Evolutionary conservation across 345 rosid species (phyloP), one percentile per base, ranked within the genome.

Genomic region (Arabis alpina): DNA sequence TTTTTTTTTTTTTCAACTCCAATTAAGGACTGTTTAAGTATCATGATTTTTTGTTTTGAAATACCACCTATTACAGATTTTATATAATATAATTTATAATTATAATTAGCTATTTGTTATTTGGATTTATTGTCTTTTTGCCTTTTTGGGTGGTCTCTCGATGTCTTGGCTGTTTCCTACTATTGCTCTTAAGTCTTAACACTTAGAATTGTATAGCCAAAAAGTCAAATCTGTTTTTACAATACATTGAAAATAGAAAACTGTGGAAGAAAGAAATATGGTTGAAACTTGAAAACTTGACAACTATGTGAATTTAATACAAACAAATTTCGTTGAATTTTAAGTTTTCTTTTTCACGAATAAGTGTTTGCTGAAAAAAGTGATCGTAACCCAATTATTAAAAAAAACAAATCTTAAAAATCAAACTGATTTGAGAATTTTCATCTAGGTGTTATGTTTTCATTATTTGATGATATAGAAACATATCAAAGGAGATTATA

Each of bases 241-340:
- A 16, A 44, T 16, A 25, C 70, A 37, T 47, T 10, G 55, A 76
- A 69, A 76, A 28, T 69, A 50, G 54, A 55, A 19, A 64, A 63
- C 6, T 49, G 25, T 15, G 41, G n/a, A 63, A 47, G 25, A 55
- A 47, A 76, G 53, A 75, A 55, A 62, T 54, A 47, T 68, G 64
- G 61, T 68, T 76, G 74, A 76, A 76, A 69, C 70, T 75, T 69
- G 74, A 12, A 62, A 62, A 61, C 60, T 45, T 76, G 70, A 68
- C 70, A 68, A 69, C 74, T 10, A 63, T 69, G 64, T 52, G 51
- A 36, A 68, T 75, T 75, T 61, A 68, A 45, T 67, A 45, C 39
- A 3, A 3, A 1, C 3, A 27, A 14, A 32, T 60, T 54, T 74
- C 15, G 30, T 68, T 68, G 70, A 34, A 34, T 34, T 34, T 34